Percentiles rank a stretch among this genome's conserved stretches.
Evolutionary conservation across 2,329 filamentous ascomycete species (phyloP).

Genomic region (Monilinia polystroma): DNA sequence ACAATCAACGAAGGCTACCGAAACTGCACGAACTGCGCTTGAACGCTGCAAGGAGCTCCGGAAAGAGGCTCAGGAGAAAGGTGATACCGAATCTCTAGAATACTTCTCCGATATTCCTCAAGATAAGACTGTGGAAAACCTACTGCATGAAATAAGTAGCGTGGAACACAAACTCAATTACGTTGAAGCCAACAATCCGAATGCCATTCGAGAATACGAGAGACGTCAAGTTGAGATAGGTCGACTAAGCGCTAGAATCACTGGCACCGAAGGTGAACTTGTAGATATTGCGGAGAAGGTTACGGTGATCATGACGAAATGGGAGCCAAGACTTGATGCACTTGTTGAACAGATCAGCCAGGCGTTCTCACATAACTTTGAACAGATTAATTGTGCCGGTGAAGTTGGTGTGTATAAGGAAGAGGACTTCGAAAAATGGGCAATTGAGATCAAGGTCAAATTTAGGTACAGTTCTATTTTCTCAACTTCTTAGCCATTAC

Average conservation of each 20-base stretch:
- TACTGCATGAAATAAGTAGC: slow-evolving; percentile 72
- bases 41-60: slow-evolving; percentile 41
- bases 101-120: slow-evolving; percentile 47
- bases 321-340: slow-evolving; percentile 80
- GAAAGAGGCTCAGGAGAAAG: slow-evolving; percentile 43
- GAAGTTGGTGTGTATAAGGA: slow-evolving; percentile 87
- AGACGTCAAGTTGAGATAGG: slow-evolving; percentile 69
- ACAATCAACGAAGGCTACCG: slow-evolving; percentile 42
- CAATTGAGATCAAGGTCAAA: slow-evolving; percentile 89
- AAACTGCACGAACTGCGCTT: slow-evolving; percentile 44
- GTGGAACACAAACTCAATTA: slow-evolving; percentile 75
- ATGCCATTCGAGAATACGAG: slow-evolving; percentile 75
- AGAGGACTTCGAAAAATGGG: slow-evolving; percentile 91
- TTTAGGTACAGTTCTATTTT: slow-evolving; percentile 66
- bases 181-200: slow-evolving; percentile 74
- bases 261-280: slow-evolving; percentile 54
- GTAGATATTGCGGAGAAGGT: slow-evolving; percentile 59
- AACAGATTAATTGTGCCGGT: slow-evolving; percentile 89
- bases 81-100: slow-evolving; percentile 41
- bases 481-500: background rate
- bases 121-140: slow-evolving; percentile 57
- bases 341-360: slow-evolving; percentile 80
- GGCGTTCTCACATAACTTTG: slow-evolving; percentile 90
- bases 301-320: slow-evolving; percentile 63
- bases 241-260: slow-evolving; percentile 58